These are phyloP conservation scores for Yamadazyma sp. DNA, from an alignment of 1,139 yeast genomes.

Conservation along the genomic window DNA sequence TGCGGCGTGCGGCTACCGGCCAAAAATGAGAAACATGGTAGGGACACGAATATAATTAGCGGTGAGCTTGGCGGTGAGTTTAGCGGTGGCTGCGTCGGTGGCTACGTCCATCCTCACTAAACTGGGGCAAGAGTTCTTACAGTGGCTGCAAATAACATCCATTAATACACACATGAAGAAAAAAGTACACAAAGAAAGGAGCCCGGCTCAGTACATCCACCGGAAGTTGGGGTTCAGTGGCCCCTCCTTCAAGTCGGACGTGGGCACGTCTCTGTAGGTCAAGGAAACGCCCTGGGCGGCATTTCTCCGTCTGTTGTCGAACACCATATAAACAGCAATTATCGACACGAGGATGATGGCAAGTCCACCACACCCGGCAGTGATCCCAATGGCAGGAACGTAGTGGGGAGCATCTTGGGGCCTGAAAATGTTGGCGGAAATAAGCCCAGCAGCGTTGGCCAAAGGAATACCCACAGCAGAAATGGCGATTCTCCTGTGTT, in stretches of 20 bases:
- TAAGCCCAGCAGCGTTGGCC: constrained; percentile 34
- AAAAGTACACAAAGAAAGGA: too few relatives aligned
- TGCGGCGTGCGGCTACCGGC: neutral
- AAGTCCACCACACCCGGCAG: constrained; percentile 35
- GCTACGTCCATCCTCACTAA: too few relatives aligned
- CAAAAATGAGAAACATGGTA: too few relatives aligned
- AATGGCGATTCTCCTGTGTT: constrained; percentile 31
- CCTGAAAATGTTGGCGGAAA: constrained; percentile 30
- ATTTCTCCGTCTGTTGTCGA: constrained; percentile 44
- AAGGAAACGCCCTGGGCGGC: constrained; percentile 39
- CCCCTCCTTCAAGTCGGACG: constrained; percentile 43
- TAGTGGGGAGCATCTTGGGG: constrained; percentile 32
- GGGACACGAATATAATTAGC: neutral
- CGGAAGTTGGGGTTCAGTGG: constrained; percentile 46
- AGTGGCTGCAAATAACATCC: neutral
- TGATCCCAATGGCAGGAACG: constrained; percentile 31
- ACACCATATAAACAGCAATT: constrained; percentile 30
- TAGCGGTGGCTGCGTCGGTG: too few relatives aligned
- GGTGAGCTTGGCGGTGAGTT: neutral
- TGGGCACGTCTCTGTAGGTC: constrained; percentile 45
- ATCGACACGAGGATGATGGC: constrained; percentile 23
- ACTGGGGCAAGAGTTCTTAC: too few relatives aligned
- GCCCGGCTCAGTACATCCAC: constrained; percentile 40
- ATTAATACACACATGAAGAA: constrained; percentile 1
- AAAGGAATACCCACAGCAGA: constrained; percentile 32